These are phyloP conservation scores for Eutrema yunnanense DNA, from an alignment of 345 rosid genomes.

Conservation along the genomic window DNA sequence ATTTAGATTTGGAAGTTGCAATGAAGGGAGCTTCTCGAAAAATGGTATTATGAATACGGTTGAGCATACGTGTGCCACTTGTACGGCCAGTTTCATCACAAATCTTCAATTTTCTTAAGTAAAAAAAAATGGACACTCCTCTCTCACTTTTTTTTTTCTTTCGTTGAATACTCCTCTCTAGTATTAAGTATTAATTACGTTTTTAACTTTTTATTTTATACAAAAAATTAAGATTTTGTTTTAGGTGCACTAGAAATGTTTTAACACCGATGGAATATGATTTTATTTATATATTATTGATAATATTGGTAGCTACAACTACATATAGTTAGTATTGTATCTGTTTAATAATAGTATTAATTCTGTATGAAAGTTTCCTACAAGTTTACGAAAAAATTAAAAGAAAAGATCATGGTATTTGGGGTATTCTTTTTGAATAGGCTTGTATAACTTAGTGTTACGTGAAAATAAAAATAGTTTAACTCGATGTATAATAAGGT, in stretches of 20 bases:
- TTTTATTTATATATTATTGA: not conserved
- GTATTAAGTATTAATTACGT: not conserved
- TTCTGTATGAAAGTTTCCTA: not conserved
- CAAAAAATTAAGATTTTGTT: not conserved
- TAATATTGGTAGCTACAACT: not conserved
- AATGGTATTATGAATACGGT: constrained; percentile 15
- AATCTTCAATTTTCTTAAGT: not conserved
- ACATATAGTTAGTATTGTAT: not conserved
- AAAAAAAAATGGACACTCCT: not conserved
- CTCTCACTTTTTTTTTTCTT: too few relatives aligned
- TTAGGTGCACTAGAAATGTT: not conserved
- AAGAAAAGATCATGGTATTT: not conserved
- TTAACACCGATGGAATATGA: not conserved
- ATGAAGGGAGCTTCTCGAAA: constrained; percentile 7
- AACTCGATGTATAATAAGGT: not conserved
- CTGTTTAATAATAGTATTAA: not conserved
- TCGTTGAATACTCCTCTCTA: not conserved
- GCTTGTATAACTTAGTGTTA: not conserved
- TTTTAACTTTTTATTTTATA: not conserved
- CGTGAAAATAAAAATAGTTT: not conserved
- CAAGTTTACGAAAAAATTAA: not conserved
- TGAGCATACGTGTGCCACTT: constrained; percentile 16
- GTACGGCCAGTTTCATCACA: not conserved
- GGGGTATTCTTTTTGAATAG: not conserved
- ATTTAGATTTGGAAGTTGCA: not conserved